Base-by-base conservation (phyloP, 768 basidiomycete species). In the Cystobasidium tubakii region DNA sequence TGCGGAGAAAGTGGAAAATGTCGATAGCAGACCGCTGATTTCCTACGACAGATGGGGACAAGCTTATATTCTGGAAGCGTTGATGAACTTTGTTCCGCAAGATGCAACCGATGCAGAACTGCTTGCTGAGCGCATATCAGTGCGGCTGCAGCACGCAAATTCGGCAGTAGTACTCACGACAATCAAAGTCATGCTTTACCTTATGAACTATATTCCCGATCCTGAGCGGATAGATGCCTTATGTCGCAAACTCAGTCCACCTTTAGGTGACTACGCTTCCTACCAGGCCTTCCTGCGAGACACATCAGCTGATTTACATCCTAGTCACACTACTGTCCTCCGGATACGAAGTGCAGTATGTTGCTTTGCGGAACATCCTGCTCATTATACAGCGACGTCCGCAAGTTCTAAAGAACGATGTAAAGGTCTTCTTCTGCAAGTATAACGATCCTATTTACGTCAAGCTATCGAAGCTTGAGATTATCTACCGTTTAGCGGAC, bases 381-480 rank as follows among this genome's bases (percentile, higher is more conserved):
- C 86, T 99, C 62, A 96, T 99, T 80, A 94, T 99, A 75, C 96
- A 98, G 83, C 87, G 95, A 62, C 86, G 96, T 34, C 93, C 96
- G 1, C 82, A 88, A 15, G 91, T 99, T 36, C 84, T 99, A 50
- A 90, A 90, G 82, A 96, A 96, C 82, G 96, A 98, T 80, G 95
- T 99, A 79, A 92, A 92, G 78, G 94, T 97, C 17, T 98, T 99
- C 83, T 99, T 99, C 83, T 97, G 93, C 89, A 98, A 99, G 82
- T 99, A 98, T 82, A 98, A 98, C 81, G 96, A 98, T 79, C 96
- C 96, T 1, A 96, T 98, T 77, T 99, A 98, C 81, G 92, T 98
- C 81, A 98, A 99, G 81, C 85, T 99, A 34, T 95, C 94, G 63
- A 98, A 99, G 79, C 84, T 99, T 66, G 96, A 98, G 82, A 97